phyloP scores from a whole-genome alignment of 2,329 filamentous ascomycete species.

The Ophiognomonia clavigignenti-juglandacearum region DNA sequence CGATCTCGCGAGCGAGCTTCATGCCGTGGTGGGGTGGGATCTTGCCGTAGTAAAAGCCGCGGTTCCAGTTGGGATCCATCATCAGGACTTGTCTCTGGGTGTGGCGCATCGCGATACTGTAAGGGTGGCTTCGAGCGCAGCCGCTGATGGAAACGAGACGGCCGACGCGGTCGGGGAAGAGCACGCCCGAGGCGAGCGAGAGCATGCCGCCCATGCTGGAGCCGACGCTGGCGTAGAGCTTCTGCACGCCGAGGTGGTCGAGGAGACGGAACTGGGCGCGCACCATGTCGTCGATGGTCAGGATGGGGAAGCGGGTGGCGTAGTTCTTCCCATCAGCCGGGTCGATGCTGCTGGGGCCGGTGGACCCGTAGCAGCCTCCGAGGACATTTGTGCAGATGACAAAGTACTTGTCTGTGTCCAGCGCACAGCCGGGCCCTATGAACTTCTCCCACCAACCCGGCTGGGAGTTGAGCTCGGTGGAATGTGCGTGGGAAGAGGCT shows the following conservation, averaged over 20 bases:
- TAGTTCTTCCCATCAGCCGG: slow-evolving; percentile 84
- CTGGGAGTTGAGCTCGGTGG: slow-evolving; percentile 78
- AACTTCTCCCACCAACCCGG: slow-evolving; percentile 99
- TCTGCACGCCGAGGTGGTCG: slow-evolving; percentile 69
- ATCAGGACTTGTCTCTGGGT: slow-evolving; percentile 96
- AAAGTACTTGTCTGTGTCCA: slow-evolving; percentile 90
- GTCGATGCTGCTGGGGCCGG: slow-evolving; percentile 82
- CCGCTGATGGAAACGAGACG: slow-evolving; percentile 86
- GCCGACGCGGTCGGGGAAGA: slow-evolving; percentile 78
- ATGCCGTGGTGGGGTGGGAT: slow-evolving; percentile 93
- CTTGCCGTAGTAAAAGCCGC: slow-evolving; percentile 85
- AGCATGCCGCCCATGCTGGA: slow-evolving; percentile 99
- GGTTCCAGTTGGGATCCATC: slow-evolving; percentile 97
- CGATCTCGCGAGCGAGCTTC: slow-evolving; percentile 96
- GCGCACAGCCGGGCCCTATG: slow-evolving; percentile 77
- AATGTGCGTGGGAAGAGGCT: slow-evolving; percentile 95
- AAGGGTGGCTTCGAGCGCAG: slow-evolving; percentile 90
- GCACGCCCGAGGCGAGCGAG: slow-evolving; percentile 76
- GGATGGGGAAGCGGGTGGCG: slow-evolving; percentile 89
- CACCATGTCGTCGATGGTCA: slow-evolving; percentile 98
- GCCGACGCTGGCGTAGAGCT: slow-evolving; percentile 86
- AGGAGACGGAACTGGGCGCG: slow-evolving; percentile 88
- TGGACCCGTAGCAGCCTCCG: slow-evolving; percentile 93
- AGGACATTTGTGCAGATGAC: slow-evolving; percentile 96
- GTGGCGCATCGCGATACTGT: slow-evolving; percentile 98